phyloP scores from a whole-genome alignment of 169 alveolate genomes.

The Plasmodium reichenowi region DNA sequence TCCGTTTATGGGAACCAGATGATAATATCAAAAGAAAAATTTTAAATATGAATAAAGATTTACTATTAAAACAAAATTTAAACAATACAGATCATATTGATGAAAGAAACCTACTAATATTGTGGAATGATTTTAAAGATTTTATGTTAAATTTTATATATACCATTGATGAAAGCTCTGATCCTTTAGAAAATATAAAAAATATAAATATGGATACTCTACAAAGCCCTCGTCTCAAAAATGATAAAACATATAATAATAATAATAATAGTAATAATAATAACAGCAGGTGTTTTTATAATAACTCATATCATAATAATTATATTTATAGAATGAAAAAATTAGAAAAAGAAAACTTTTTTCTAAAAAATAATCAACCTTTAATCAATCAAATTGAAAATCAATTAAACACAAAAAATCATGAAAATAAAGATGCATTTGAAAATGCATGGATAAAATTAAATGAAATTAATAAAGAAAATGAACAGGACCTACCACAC shows the following conservation, averaged over 20 bases:
- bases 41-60: constrained; percentile 60
- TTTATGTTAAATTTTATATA: constrained; percentile 62
- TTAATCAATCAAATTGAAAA: constrained; percentile 5
- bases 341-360: constrained; percentile 53
- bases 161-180: neutral
- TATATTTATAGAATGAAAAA: constrained; percentile 25
- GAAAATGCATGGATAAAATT: constrained; percentile 30
- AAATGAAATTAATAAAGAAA: constrained; percentile 40
- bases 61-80: constrained; percentile 52
- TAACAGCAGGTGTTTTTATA: neutral
- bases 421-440: constrained; percentile 40
- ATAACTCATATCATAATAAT: neutral
- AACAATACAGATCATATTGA: constrained; percentile 24
- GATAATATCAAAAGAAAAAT: constrained; percentile 53
- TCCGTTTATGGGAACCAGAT: constrained; percentile 75
- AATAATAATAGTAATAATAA: neutral
- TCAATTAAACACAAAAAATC: constrained; percentile 26
- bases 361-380: constrained; percentile 8
- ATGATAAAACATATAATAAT: neutral
- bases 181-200: constrained; percentile 16
- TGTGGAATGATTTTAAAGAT: constrained; percentile 77
- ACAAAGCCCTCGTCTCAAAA: neutral
- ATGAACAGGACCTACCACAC: constrained; percentile 45
- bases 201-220: neutral
- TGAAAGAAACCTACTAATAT: constrained; percentile 36